Base-by-base conservation (phyloP, 139 green algal genomes). In the Picochlorum costavermella region DNA sequence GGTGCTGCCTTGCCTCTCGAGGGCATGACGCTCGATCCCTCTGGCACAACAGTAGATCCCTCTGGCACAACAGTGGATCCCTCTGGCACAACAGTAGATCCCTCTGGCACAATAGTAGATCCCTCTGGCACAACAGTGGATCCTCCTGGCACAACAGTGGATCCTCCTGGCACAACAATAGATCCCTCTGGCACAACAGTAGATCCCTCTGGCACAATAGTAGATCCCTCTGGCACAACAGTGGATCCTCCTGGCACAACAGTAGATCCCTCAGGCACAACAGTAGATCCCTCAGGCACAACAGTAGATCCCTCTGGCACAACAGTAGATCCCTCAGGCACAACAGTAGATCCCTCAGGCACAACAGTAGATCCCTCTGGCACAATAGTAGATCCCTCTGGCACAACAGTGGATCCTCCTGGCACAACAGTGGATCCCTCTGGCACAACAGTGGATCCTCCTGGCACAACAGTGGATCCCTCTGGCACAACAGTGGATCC, bases 11-110 rank as follows among this genome's bases (percentile, higher is more conserved):
- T n/a, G n/a, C n/a, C n/a, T n/a, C 49, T 14, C 50, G 67, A 20
- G 31, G 31, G 31, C 63, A 56, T 31, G 75, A 71, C 26, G 75
- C 63, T 2, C 3, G 45, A 50, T 50, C 16, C 6, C 6, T 17
- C 16, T 50, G 75, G 75, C 6, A 60, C 30, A n/a, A n/a, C n/a
- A n/a, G n/a, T n/a, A n/a, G n/a, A n/a, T n/a, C n/a, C n/a, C n/a
- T n/a, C 9, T 49, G 43, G 14, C 45, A 50, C 16, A 23, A 23
- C 16, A 50, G 3, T 4, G 3, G 45, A 17, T 3, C 16, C 45
- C 3, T n/a, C 45, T 50, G 13, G 14, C 45, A n/a, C 14, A 3
- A 50, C 13, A 6, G 45, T 3, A 50, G 13, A 23, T n/a, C 16
- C 5, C 5, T 17, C 45, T n/a, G 13, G 3, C 14, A 50, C 45